Base-by-base conservation (phyloP, 352 stramenopile species). In the Phytophthora idaei region DNA sequence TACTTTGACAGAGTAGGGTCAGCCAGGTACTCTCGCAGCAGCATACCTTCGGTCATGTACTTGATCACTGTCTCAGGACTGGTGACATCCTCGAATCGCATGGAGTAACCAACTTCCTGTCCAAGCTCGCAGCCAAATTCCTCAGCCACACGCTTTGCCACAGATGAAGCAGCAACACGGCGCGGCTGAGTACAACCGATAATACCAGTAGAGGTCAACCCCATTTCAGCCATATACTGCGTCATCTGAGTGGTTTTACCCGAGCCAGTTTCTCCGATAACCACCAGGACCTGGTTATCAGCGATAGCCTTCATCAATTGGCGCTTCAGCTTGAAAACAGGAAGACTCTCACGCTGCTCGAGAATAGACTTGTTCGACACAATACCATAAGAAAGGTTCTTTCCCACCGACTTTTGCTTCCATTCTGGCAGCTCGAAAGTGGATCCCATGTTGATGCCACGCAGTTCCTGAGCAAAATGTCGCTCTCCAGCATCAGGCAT, bases 1-100 rank as follows among this genome's bases (percentile, higher is more conserved):
- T 98, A 98, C 58, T 97, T 90, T n/a, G 85, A 94, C 21, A 99
- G 78, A 50, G 97, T 90, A 29, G 95, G 86, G 81, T 99, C 98
- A 5, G 95, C 94, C 12, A 99, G 81, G 73, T 99, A 99, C 77
- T 99, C 98, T 67, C 98, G 90, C 80, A 99, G 90, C 1, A 99
- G 77, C 97, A 99, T 99, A 80, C 98, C 98, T 81, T 99, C 98
- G 2, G 97, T 99, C 97, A 99, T 99, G 78, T 99, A 99, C 83
- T 99, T 99, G 71, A 99, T 99, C 52, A 98, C 90, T 1, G 97
- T 99, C 57, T 98, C 84, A 2, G 81, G 73, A n/a, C 74, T 89
- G 5, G 89, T 94, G 17, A 89, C 88, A 62, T 95, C 88, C 47
- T 96, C 85, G 41, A 97, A 94, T 64, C 85, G 92, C 57, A 98